Evolutionary conservation across 768 basidiomycete species (phyloP).

Genomic region (Tylopilus intermedius): DNA sequence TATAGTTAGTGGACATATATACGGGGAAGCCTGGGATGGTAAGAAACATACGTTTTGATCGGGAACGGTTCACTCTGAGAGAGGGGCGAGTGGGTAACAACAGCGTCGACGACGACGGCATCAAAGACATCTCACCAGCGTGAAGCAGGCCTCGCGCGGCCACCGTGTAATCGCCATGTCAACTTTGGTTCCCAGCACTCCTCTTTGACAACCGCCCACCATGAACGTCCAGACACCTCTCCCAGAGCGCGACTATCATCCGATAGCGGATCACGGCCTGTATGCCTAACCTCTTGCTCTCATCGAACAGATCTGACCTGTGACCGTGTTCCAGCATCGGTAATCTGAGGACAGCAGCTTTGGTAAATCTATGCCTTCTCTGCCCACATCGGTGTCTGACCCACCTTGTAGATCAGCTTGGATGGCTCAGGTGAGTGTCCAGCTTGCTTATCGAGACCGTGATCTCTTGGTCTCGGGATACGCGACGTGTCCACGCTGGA

Average conservation of each 20-base stretch:
- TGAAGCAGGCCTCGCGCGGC: not conserved
- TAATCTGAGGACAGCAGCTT: constrained; percentile 76
- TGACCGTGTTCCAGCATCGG: constrained; percentile 53
- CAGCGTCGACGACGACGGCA: not conserved
- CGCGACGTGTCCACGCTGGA: not conserved
- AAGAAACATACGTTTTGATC: not conserved
- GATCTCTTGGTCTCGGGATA: not conserved
- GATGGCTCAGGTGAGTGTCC: constrained; percentile 68
- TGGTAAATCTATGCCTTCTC: constrained; percentile 35
- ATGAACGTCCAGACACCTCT: constrained; percentile 52
- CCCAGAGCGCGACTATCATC: constrained; percentile 59
- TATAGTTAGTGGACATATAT: no score
- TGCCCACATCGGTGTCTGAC: constrained; percentile 5
- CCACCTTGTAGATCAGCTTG: constrained; percentile 49
- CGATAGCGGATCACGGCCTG: constrained; percentile 79
- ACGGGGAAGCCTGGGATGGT: constrained; percentile 1
- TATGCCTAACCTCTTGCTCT: constrained; percentile 41
- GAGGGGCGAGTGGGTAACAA: no score
- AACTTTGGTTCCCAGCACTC: constrained; percentile 5
- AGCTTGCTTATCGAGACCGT: not conserved
- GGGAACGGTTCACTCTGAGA: no score
- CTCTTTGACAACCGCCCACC: constrained; percentile 1
- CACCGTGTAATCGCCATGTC: constrained; percentile 3
- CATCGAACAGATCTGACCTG: constrained; percentile 9
- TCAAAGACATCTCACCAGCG: no score